Conservation (phyloP, 306 rosid genomes). For the Vigna angularis region DNA sequence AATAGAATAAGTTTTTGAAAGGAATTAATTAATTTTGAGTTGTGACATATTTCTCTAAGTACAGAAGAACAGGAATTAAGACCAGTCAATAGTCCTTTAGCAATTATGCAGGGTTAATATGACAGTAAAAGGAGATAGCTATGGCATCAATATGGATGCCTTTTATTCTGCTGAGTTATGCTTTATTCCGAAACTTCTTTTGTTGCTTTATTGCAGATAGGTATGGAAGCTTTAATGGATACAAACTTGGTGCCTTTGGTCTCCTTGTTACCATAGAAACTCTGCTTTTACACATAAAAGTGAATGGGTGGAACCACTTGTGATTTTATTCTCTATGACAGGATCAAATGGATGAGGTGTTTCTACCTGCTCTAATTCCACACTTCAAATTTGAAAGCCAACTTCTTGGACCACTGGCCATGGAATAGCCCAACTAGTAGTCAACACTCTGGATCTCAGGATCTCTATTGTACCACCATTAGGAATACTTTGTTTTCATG, state of each 20-base stretch:
- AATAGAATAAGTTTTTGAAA: too few relatives aligned
- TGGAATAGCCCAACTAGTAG: too few relatives aligned
- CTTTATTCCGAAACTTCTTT: conserved; percentile 76
- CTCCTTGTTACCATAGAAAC: conserved; percentile 56
- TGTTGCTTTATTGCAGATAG: conserved; percentile 54
- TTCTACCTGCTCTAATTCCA: conserved; percentile 14
- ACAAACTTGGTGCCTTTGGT: conserved; percentile 65
- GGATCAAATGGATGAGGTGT: conserved; percentile 35
- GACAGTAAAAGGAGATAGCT: conserved; percentile 43
- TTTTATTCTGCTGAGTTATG: conserved; percentile 40
- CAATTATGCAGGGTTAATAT: conserved; percentile 17
- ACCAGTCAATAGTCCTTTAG: conserved; percentile 49
- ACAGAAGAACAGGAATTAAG: conserved; percentile 33
- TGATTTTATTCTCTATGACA: conserved; percentile 48
- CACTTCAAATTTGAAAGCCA: conserved; percentile 21
- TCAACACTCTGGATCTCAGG: not conserved
- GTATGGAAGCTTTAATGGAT: conserved; percentile 49
- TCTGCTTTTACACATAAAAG: conserved; percentile 56
- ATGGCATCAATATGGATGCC: conserved; percentile 60
- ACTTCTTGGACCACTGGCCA: conserved; percentile 41
- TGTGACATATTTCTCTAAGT: not conserved
- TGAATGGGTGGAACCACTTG: conserved; percentile 41
- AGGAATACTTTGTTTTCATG: too few relatives aligned
- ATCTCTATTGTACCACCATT: too few relatives aligned
- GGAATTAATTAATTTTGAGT: too few relatives aligned